Conservation (phyloP, 331 rosid genomes). For the Cucumis variabilis region DNA sequence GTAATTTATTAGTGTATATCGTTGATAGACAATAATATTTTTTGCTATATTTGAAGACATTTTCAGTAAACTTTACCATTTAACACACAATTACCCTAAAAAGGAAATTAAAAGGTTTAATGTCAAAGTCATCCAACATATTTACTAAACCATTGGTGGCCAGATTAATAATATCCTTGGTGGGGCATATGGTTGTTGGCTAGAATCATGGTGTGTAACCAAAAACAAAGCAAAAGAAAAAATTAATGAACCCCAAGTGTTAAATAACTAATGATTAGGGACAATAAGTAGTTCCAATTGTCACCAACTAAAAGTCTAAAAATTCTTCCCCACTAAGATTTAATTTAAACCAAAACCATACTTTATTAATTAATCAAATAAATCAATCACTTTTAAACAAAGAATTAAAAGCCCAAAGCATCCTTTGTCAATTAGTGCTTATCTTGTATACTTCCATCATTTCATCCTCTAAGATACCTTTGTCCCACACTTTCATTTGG, state of each 20-base stretch:
- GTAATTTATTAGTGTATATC: no score
- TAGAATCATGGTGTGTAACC: slow-evolving; percentile 13
- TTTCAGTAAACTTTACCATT: no score
- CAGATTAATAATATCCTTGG: neutral
- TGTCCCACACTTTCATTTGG: neutral
- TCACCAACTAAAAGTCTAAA: slow-evolving; percentile 8
- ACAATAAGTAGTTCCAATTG: slow-evolving; percentile 28
- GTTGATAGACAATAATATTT: no score
- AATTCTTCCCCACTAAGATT: neutral
- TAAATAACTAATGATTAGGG: slow-evolving; percentile 20
- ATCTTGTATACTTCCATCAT: neutral
- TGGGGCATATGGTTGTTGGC: slow-evolving; percentile 21
- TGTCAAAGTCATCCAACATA: neutral
- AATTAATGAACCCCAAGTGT: neutral
- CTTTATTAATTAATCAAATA: slow-evolving; percentile 19
- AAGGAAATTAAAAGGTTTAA: no score
- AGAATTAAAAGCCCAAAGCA: slow-evolving; percentile 5
- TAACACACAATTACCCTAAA: no score
- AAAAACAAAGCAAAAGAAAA: neutral
- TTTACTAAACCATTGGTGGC: neutral
- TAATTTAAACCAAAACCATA: slow-evolving; percentile 14
- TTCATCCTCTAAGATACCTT: neutral
- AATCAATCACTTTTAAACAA: slow-evolving; percentile 16
- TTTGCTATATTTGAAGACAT: no score
- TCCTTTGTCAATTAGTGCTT: neutral